Evolutionary conservation across 305 asterid species (phyloP), one percentile per base, ranked within the genome.

Genomic region (Fraxinus angustifolia): DNA sequence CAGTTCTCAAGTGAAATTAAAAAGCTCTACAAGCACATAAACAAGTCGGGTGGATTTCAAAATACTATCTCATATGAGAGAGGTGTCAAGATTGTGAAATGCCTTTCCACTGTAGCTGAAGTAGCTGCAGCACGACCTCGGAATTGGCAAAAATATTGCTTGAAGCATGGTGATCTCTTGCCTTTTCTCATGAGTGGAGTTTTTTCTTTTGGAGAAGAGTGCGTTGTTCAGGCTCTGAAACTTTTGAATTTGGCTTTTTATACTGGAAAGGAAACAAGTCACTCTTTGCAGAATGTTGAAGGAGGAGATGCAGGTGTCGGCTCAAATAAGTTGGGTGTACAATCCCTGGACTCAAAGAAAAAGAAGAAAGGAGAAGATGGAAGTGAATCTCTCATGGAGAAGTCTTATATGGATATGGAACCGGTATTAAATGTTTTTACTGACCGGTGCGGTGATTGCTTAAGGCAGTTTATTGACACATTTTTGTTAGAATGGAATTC

Each of bases 321-420:
- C 87, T 89, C 92, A 73, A 91, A 81, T 79, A 94, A 93, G 90
- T 82, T 88, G 76, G 96, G 94, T 62, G 88, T 88, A 77, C 98
- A 90, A 85, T 78, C 94, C 26, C 86, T 86, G 30, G 98, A 96
- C 73, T 84, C 94, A 70, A 94, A 93, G 90, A 96, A 92, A 88
- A 96, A 96, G 92, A 94, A 94, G 90, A 96, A 94, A 89, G 97
- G 94, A 75, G 99, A 96, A 84, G 99, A 96, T 87, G 97, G 97
- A 77, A 88, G 82, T 84, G 98, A 94, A 83, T 86, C 96, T 80
- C 82, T 89, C 73, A 35, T 72, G 58, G 99, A 96, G 89, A 96
- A 93, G 85, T 89, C 97, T 80, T 93, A 88, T 88, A 85, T 94
- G 91, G 99, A 96, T 86, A 94, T 96, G 99, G 99, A 94, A 82